Evolutionary conservation across 371 early-diverging fungal genomes (phyloP).

Genomic region (Mitosporidium daphniae): DNA sequence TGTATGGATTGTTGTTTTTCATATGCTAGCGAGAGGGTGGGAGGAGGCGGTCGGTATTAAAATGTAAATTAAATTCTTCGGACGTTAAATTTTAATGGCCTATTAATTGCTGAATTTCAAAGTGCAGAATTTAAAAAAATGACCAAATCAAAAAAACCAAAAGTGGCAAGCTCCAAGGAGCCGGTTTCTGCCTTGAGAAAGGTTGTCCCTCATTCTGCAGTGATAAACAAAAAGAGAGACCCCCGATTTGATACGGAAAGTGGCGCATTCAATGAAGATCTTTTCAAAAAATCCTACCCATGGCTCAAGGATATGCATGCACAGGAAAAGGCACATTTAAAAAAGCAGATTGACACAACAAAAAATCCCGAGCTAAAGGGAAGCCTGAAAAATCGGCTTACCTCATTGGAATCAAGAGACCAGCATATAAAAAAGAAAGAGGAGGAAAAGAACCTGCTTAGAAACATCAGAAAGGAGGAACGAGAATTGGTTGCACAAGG

Average conservation of each 20-base stretch:
- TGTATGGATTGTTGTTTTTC: too few relatives aligned
- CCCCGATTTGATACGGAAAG: slow-evolving; percentile 46
- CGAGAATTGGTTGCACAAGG: slow-evolving; percentile 28
- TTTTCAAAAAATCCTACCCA: slow-evolving; percentile 39
- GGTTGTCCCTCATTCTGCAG: too few relatives aligned
- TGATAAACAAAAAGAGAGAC: too few relatives aligned
- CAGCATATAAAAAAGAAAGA: slow-evolving; percentile 11
- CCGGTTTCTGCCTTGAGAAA: too few relatives aligned
- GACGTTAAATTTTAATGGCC: too few relatives aligned
- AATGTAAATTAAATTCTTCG: too few relatives aligned
- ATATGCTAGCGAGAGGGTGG: too few relatives aligned
- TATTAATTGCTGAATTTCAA: too few relatives aligned
- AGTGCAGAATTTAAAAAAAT: too few relatives aligned
- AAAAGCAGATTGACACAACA: slow-evolving; percentile 16
- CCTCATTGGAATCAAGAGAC: slow-evolving; percentile 3
- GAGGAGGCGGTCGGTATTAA: too few relatives aligned
- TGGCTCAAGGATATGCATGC: slow-evolving; percentile 31
- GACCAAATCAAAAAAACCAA: too few relatives aligned
- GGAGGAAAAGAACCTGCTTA: slow-evolving; percentile 17
- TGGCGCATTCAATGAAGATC: slow-evolving; percentile 37
- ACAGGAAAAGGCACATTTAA: slow-evolving; percentile 22
- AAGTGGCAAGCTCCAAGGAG: too few relatives aligned
- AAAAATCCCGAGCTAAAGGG: slow-evolving; percentile 10
- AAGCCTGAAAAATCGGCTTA: not conserved
- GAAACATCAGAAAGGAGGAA: slow-evolving; percentile 35